phyloP scores from a whole-genome alignment of 2,329 filamentous ascomycete species.

The Trichoderma sp. region DNA sequence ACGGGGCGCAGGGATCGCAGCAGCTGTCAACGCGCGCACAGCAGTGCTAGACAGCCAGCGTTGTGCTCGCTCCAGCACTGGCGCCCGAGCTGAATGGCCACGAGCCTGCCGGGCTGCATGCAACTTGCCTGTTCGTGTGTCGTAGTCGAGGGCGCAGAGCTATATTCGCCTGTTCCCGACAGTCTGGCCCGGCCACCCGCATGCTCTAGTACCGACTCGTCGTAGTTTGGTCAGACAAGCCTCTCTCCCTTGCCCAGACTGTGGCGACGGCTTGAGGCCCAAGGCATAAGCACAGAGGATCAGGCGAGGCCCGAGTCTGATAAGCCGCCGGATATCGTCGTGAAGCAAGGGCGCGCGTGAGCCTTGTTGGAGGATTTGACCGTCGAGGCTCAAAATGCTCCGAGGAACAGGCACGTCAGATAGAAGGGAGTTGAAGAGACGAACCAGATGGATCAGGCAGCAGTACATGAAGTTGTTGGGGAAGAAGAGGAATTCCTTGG shows the following conservation, averaged over 20 bases:
- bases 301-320: not conserved
- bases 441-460: not conserved
- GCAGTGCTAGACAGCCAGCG: not conserved
- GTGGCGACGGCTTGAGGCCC: not conserved
- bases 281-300: slow-evolving; percentile 2
- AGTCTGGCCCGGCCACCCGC: slow-evolving; percentile 24
- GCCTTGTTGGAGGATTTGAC: not conserved
- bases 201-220: slow-evolving; percentile 15
- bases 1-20: slow-evolving; percentile 4
- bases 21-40: slow-evolving; percentile 19
- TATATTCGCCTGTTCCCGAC: slow-evolving; percentile 8
- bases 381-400: not conserved
- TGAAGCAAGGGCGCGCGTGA: not conserved
- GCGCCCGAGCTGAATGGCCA: slow-evolving; percentile 4
- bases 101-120: not conserved
- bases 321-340: not conserved
- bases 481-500: not conserved
- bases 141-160: not conserved
- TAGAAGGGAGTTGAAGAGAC: not conserved
- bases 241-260: not conserved
- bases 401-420: not conserved
- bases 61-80: not conserved
- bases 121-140: not conserved
- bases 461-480: not conserved
- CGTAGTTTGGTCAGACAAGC: slow-evolving; percentile 20